Base-by-base conservation (phyloP, 169 alveolate species). In the Plasmodium sp. region DNA sequence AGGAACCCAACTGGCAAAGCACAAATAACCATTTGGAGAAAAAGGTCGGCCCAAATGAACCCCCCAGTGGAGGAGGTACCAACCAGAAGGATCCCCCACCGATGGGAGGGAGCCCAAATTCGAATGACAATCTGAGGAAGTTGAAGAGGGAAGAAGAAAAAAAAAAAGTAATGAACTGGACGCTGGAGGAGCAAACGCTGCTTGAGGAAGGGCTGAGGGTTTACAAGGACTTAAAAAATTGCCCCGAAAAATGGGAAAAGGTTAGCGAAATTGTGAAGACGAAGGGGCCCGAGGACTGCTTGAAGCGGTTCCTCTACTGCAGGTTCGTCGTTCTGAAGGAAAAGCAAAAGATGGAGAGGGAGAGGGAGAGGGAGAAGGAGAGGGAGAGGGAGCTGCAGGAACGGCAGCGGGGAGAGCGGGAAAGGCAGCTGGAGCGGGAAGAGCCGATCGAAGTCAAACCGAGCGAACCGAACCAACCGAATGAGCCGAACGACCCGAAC, bases 101-200 rank as follows among this genome's bases (percentile, higher is more conserved):
- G 54, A 43, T 72, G 67, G 39, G 77, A 33, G 77, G 39, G 5
- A 45, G 34, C 71, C 34, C 36, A 5, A 31, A 71, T 34, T 45
- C 75, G 34, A 86, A 79, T 86, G 88, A 86, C 22, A 43, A 86
- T 54, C 7, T 86, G 71, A 86, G 67, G 81, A 86, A 58, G 67
- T 36, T 48, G 45, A 86, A 77, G 81, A 86, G 93, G 67, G 93
- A 86, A 77, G 93, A 86, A 86, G 93, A 86, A 39, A 86, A 86
- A 86, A 86, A 86, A 86, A 86, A 86, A 77, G 85, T 86, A 27
- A 75, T 75, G 93, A 86, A 86, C 1, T 86, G 93, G 93, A 86
- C 77, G 72, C 6, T 9, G 9, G 93, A 86, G 67, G 93, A 86
- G 77, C 93, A 86, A 16, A 36, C 93, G 31, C 81, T 86, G 43